Conservation (phyloP, 305 asterid genomes). For the Fraxinus floribunda region DNA sequence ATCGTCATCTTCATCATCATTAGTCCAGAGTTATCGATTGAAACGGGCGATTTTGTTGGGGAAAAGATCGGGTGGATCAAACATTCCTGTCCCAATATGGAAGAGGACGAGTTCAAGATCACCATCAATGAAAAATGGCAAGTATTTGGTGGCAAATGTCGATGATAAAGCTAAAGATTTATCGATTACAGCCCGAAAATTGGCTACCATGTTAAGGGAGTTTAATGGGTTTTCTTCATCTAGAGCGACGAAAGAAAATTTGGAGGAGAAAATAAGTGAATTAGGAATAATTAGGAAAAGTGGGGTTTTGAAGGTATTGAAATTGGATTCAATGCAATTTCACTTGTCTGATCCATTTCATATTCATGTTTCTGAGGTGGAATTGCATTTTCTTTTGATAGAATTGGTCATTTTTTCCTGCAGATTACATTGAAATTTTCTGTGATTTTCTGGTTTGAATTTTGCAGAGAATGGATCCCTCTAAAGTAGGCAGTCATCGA, state of each 20-base stretch:
- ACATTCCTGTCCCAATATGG: slow-evolving; percentile 79
- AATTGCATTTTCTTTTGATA: slow-evolving; percentile 26
- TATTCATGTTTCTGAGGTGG: slow-evolving; percentile 63
- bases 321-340: slow-evolving; percentile 19
- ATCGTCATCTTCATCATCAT: slow-evolving; percentile 71
- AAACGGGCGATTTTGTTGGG: slow-evolving; percentile 73
- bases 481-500: slow-evolving; percentile 45
- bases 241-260: slow-evolving; percentile 36
- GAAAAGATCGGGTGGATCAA: slow-evolving; percentile 60
- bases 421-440: slow-evolving; percentile 16
- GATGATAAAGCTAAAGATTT: slow-evolving; percentile 45
- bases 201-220: slow-evolving; percentile 74
- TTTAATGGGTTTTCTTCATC: slow-evolving; percentile 54
- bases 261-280: slow-evolving; percentile 48
- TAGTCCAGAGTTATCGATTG: slow-evolving; percentile 54
- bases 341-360: slow-evolving; percentile 34
- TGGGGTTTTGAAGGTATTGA: slow-evolving; percentile 41
- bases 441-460: slow-evolving; percentile 4
- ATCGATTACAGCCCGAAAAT: slow-evolving; percentile 62
- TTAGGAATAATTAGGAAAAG: slow-evolving; percentile 39
- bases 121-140: slow-evolving; percentile 52
- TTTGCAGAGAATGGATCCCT: slow-evolving; percentile 69
- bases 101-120: slow-evolving; percentile 62
- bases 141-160: slow-evolving; percentile 36
- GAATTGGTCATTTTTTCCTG: slow-evolving; percentile 8